These are phyloP conservation scores for Cercospora canescens DNA, from an alignment of 2,329 filamentous ascomycete genomes.

Conservation along the genomic window DNA sequence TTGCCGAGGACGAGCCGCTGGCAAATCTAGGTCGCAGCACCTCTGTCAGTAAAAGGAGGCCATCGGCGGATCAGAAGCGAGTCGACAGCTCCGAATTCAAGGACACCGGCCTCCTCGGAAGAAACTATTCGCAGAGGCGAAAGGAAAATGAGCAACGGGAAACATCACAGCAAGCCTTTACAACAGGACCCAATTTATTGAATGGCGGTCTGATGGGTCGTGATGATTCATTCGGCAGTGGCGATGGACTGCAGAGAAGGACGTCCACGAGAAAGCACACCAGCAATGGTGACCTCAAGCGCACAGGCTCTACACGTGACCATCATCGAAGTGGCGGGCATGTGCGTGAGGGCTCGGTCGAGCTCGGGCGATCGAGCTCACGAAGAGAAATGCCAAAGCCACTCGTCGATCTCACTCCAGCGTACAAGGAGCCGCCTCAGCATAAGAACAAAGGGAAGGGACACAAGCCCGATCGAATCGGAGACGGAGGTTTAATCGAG, in stretches of 20 bases:
- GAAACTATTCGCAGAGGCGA: conserved; percentile 51
- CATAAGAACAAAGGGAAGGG: conserved; percentile 56
- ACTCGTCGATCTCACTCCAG: conserved; percentile 66
- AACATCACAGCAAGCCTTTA: conserved; percentile 48
- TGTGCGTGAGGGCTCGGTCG: conserved; percentile 32
- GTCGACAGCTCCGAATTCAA: conserved; percentile 44
- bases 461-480: conserved; percentile 36
- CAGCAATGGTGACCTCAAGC: conserved; percentile 24
- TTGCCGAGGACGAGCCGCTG: conserved; percentile 39
- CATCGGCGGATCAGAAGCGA: conserved; percentile 26
- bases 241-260: conserved; percentile 19
- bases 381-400: conserved; percentile 54
- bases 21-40: conserved; percentile 28
- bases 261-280: conserved; percentile 12
- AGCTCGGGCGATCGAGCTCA: conserved; percentile 50
- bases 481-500: conserved; percentile 46
- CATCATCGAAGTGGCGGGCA: conserved; percentile 16
- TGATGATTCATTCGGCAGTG: conserved; percentile 15
- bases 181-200: conserved; percentile 58
- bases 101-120: conserved; percentile 49
- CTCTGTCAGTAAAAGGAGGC: conserved; percentile 21
- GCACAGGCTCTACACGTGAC: conserved; percentile 21
- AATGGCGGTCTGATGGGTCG: conserved; percentile 41
- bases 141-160: conserved; percentile 42
- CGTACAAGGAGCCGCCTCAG: conserved; percentile 64